These are phyloP conservation scores for Thalassiosira mediterranea DNA, from an alignment of 352 stramenopile species.

Conservation along the genomic window DNA sequence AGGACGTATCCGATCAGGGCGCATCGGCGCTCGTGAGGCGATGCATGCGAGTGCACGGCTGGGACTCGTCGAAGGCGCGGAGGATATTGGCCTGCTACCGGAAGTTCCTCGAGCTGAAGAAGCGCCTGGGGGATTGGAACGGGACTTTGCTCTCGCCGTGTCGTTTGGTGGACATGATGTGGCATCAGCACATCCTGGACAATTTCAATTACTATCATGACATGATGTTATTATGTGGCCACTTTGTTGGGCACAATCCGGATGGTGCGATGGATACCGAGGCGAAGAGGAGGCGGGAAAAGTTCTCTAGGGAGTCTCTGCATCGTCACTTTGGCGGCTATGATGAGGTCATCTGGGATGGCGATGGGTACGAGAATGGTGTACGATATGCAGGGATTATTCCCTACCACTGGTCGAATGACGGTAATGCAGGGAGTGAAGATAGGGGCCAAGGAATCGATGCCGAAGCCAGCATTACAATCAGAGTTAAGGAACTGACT, in stretches of 20 bases:
- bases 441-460: background rate
- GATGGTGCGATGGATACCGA: slow-evolving; percentile 51
- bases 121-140: slow-evolving; percentile 67
- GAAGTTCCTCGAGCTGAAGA: slow-evolving; percentile 72
- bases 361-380: no score
- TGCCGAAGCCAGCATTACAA: background rate
- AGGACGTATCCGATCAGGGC: slow-evolving; percentile 47
- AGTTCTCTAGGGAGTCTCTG: background rate
- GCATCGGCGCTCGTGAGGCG: slow-evolving; percentile 61
- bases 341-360: background rate
- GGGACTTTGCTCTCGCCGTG: slow-evolving; percentile 56
- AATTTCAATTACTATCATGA: slow-evolving; percentile 73
- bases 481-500: background rate
- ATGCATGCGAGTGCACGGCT: slow-evolving; percentile 65
- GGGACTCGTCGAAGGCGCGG: slow-evolving; percentile 49
- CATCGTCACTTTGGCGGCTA: background rate
- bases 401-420: background rate
- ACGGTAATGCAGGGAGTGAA: background rate
- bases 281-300: slow-evolving; percentile 1
- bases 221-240: slow-evolving; percentile 67
- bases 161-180: slow-evolving; percentile 68
- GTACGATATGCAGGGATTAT: no score
- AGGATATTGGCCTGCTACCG: slow-evolving; percentile 59
- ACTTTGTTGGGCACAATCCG: slow-evolving; percentile 63
- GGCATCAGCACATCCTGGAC: slow-evolving; percentile 64